phyloP scores from a whole-genome alignment of 176 grass and related monocot species.

The Lolium rigidum region DNA sequence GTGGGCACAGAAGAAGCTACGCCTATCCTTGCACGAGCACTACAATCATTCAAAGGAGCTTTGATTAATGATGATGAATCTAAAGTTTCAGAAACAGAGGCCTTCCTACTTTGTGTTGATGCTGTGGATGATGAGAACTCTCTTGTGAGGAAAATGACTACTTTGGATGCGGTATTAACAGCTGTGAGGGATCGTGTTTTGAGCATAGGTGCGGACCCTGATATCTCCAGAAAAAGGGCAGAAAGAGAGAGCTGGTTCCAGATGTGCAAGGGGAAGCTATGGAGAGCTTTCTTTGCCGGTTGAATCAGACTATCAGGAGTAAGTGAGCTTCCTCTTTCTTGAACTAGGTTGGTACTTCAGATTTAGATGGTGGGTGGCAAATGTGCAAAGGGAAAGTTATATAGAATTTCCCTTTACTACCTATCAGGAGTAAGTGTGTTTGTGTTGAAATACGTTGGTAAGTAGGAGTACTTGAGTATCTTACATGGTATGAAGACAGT shows the following conservation, averaged over 20 bases:
- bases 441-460: background rate
- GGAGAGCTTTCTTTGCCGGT: background rate
- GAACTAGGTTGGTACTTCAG: background rate
- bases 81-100: background rate
- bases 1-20: background rate
- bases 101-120: background rate
- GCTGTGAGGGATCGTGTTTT: conserved; percentile 1
- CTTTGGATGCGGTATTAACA: background rate
- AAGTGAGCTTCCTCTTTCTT: background rate
- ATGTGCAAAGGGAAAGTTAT: background rate
- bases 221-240: background rate
- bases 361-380: background rate
- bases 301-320: background rate
- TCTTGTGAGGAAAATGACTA: conserved; percentile 2
- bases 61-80: background rate
- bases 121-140: background rate
- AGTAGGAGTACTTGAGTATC: background rate
- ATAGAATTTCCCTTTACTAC: background rate
- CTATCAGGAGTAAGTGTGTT: background rate
- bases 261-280: conserved; percentile 1
- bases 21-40: background rate
- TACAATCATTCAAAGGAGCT: conserved; percentile 4
- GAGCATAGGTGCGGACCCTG: background rate
- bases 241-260: background rate
- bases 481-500: background rate